phyloP scores from a whole-genome alignment of 768 basidiomycete genomes.

The Pleurotus giganteus region DNA sequence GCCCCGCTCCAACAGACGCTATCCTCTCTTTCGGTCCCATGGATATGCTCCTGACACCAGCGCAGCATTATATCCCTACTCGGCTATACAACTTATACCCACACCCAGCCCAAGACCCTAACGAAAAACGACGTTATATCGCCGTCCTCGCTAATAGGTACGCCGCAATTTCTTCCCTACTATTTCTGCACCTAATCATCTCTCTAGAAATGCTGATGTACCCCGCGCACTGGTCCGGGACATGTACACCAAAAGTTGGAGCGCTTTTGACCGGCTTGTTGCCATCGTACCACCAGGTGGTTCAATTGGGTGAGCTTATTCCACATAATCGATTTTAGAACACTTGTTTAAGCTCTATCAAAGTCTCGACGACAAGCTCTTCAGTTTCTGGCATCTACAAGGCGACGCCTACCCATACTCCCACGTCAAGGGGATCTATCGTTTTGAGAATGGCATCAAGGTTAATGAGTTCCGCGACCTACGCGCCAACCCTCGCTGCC shows the following conservation, averaged over 20 bases:
- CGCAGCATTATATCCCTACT: conserved; percentile 71
- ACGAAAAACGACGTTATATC: conserved; percentile 73
- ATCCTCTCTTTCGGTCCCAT: conserved; percentile 81
- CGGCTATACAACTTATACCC: conserved; percentile 74
- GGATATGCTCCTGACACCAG: conserved; percentile 74
- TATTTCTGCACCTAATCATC: conserved; percentile 4
- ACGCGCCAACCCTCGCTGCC: conserved; percentile 84
- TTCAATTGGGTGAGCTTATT: conserved; percentile 68
- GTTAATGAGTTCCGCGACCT: conserved; percentile 88
- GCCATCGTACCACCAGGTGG: conserved; percentile 90
- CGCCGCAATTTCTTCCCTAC: conserved; percentile 9
- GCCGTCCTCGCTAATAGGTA: conserved; percentile 71
- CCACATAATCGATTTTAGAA: neutral
- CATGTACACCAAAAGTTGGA: conserved; percentile 93
- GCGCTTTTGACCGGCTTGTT: conserved; percentile 84
- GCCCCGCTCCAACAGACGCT: conserved; percentile 69
- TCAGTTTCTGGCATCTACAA: conserved; percentile 87
- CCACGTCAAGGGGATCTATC: conserved; percentile 81
- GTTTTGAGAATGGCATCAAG: conserved; percentile 86
- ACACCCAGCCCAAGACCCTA: conserved; percentile 77
- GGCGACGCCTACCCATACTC: conserved; percentile 73
- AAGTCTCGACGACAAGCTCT: conserved; percentile 90
- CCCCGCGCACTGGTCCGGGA: conserved; percentile 83
- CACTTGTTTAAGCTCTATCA: conserved; percentile 1
- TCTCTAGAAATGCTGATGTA: conserved; percentile 73